A percentile compares a stretch with the other conserved stretches of the same genome.
Conservation (phyloP, 1,284 basidiomycete genomes). For the Ceratorhiza oryzae-sativae region DNA sequence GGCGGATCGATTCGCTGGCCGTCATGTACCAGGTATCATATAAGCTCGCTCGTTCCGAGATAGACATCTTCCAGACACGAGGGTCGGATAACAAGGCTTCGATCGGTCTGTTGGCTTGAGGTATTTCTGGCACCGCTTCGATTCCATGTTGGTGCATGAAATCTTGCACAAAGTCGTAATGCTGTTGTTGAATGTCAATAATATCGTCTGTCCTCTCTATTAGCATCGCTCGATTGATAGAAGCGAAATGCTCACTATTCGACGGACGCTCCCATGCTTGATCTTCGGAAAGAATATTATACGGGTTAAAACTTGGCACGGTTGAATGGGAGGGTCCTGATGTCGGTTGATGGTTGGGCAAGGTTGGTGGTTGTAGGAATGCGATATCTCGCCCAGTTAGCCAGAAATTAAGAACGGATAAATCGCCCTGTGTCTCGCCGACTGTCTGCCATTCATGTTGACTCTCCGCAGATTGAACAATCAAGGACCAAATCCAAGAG, state of each 20-base stretch:
- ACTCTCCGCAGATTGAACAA: not conserved
- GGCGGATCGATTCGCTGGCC: slow-evolving; percentile 45
- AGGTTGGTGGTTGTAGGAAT: slow-evolving; percentile 24
- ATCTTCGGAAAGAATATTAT: no score
- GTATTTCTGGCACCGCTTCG: not conserved
- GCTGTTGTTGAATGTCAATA: not conserved
- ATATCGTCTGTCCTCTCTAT: no score
- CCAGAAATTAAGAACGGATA: slow-evolving; percentile 25
- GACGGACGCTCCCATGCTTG: no score
- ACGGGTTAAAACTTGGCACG: no score
- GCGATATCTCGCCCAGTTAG: slow-evolving; percentile 13
- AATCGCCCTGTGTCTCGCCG: not conserved
- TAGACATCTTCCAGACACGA: slow-evolving; percentile 41
- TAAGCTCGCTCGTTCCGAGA: slow-evolving; percentile 29
- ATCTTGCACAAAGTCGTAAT: not conserved
- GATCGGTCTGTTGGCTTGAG: slow-evolving; percentile 16
- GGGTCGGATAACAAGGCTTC: slow-evolving; percentile 8
- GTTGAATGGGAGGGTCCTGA: no score
- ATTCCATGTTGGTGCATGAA: not conserved
- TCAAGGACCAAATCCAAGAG: slow-evolving; percentile 52
- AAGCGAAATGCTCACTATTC: no score
- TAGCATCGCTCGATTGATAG: no score
- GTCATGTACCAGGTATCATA: slow-evolving; percentile 36
- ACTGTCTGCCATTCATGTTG: slow-evolving; percentile 32
- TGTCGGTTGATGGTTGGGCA: no score